Evolutionary conservation across 495 filamentous ascomycete species (phyloP).

Genomic region (Podospora didyma): DNA sequence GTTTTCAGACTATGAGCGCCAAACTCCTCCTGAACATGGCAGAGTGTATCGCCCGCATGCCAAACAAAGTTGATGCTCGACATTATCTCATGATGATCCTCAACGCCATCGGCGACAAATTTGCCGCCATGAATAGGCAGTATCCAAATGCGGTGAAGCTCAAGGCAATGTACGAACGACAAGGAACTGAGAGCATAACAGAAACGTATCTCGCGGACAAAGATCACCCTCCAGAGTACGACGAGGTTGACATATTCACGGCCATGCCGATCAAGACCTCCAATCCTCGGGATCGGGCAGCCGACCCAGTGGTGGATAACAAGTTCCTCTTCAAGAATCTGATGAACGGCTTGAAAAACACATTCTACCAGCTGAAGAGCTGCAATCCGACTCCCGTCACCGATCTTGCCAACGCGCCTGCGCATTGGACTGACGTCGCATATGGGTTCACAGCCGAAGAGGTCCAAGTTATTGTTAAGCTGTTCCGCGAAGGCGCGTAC

Average conservation of each 20-base stretch:
- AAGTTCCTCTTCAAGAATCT: conserved; percentile 98
- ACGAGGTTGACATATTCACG: conserved; percentile 95
- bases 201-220: conserved; percentile 83
- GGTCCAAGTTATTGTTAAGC: conserved; percentile 90
- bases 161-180: conserved; percentile 65
- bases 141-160: conserved; percentile 92
- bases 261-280: conserved; percentile 95
- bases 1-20: conserved; percentile 99
- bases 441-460: conserved; percentile 98
- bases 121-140: conserved; percentile 95
- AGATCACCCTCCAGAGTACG: conserved; percentile 81
- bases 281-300: conserved; percentile 83
- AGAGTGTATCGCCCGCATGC: conserved; percentile 88
- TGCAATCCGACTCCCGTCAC: conserved; percentile 72
- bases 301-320: conserved; percentile 94
- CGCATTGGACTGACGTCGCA: conserved; percentile 92
- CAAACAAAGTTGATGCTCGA: conserved; percentile 85
- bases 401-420: conserved; percentile 71
- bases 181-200: conserved; percentile 59
- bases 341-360: conserved; percentile 95
- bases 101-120: conserved; percentile 96
- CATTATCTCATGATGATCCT: conserved; percentile 97
- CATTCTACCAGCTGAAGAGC: conserved; percentile 88
- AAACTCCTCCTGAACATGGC: conserved; percentile 97
- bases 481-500: conserved; percentile 92